Conservation (phyloP, 176 grass and related monocot genomes). For the Rhipidocladum racemiflorum region DNA sequence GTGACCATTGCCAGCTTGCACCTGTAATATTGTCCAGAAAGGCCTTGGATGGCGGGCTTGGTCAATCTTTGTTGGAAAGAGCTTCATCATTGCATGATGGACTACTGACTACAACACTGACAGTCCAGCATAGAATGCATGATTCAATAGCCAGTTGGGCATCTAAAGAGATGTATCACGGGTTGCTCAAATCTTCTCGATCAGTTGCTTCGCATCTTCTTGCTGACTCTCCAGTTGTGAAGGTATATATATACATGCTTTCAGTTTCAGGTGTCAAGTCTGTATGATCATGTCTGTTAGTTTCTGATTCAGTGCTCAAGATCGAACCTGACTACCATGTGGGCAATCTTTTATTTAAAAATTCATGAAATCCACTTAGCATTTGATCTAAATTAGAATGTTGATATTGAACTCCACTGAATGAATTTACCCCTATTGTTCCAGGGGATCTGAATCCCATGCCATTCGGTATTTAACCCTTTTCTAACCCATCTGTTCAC, state of each 20-base stretch:
- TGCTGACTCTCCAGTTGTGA: constrained; percentile 81
- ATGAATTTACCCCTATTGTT: not conserved
- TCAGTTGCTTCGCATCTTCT: constrained; percentile 87
- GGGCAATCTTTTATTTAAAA: not conserved
- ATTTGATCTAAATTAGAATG: not conserved
- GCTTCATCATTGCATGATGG: constrained; percentile 66
- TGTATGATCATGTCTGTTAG: constrained; percentile 19
- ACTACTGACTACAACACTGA: constrained; percentile 63
- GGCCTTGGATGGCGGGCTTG: constrained; percentile 89
- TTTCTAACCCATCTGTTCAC: not conserved
- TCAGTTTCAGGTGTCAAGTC: not conserved
- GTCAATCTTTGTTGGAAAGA: constrained; percentile 89
- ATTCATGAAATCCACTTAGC: not conserved
- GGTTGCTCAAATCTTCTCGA: constrained; percentile 58
- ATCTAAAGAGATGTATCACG: constrained; percentile 94
- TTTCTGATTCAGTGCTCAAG: not conserved
- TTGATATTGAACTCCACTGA: not conserved
- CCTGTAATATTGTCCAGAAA: constrained; percentile 79
- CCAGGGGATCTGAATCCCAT: not conserved
- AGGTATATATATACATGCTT: constrained; percentile 48
- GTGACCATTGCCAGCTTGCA: constrained; percentile 84
- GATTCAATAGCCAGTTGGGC: constrained; percentile 95
- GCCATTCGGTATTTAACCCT: not conserved
- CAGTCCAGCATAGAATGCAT: constrained; percentile 84
- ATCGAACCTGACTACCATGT: not conserved